Percentiles rank a stretch among this genome's conserved stretches.
phyloP scores from a whole-genome alignment of 192 early-diverging fungal species.

The Physocladia obscura region DNA sequence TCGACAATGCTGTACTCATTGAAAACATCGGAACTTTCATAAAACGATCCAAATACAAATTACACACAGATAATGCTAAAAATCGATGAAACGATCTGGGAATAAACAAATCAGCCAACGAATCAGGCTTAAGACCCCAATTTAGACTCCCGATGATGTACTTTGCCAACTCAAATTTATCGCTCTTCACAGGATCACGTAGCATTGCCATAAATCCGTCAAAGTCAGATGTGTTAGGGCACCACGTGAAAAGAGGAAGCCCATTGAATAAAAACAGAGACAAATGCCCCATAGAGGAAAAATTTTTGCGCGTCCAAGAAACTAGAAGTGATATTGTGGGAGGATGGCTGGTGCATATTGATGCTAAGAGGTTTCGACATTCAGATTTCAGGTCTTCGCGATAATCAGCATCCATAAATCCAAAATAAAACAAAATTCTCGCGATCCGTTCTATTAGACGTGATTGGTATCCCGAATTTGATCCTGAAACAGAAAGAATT shows the following conservation, averaged over 20 bases:
- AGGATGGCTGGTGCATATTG: conserved; percentile 1
- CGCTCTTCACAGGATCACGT: conserved; percentile 29
- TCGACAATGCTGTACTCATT: conserved; percentile 7
- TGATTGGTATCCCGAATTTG: conserved; percentile 14
- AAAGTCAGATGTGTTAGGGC: conserved; percentile 31
- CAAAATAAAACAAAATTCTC: conserved; percentile 23
- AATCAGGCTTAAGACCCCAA: conserved; percentile 26
- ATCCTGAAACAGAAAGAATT: background rate
- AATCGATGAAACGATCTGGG: conserved; percentile 29
- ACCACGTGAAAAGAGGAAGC: conserved; percentile 25
- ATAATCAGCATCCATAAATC: conserved; percentile 18
- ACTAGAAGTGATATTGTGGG: conserved; percentile 16
- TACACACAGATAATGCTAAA: conserved; percentile 33
- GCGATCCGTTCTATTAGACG: conserved; percentile 18
- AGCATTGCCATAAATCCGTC: conserved; percentile 35
- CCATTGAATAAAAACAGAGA: conserved; percentile 16
- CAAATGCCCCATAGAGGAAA: conserved; percentile 15
- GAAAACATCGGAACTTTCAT: conserved; percentile 19
- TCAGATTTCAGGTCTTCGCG: background rate
- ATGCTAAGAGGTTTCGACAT: background rate
- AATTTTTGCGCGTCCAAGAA: conserved; percentile 22
- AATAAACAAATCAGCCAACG: conserved; percentile 15
- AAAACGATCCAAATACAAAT: conserved; percentile 36
- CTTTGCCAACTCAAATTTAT: conserved; percentile 36
- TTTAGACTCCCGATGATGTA: conserved; percentile 26